Percentiles rank a stretch among this genome's conserved stretches.
phyloP scores from a whole-genome alignment of 2,329 filamentous ascomycete species.

The Byssothecium circinans region DNA sequence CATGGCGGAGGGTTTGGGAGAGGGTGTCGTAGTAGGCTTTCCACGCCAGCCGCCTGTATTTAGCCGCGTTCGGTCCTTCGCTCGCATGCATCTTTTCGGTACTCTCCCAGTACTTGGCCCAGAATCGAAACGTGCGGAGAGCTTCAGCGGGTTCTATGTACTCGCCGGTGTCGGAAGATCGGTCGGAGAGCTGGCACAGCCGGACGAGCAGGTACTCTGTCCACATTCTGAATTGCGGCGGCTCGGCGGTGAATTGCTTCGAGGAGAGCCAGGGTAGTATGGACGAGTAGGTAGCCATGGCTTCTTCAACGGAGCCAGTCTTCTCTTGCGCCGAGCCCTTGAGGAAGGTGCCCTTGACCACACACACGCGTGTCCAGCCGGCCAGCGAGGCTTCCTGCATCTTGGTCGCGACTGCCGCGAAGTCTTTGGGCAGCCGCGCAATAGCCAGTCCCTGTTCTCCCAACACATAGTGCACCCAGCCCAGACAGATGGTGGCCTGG shows the following conservation, averaged over 20 bases:
- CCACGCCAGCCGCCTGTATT: conserved; percentile 69
- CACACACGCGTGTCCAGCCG: conserved; percentile 81
- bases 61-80: conserved; percentile 22
- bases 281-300: conserved; percentile 67
- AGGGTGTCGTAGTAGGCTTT: conserved; percentile 80
- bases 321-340: conserved; percentile 56
- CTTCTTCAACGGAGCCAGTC: conserved; percentile 53
- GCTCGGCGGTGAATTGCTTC: conserved; percentile 52
- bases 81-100: conserved; percentile 17
- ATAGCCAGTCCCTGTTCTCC: conserved; percentile 68
- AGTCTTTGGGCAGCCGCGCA: conserved; percentile 63
- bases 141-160: conserved; percentile 39
- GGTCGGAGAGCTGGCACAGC: conserved; percentile 69
- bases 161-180: conserved; percentile 50
- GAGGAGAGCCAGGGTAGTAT: conserved; percentile 65
- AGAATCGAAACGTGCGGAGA: conserved; percentile 58
- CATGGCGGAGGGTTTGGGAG: conserved; percentile 71
- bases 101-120: conserved; percentile 67
- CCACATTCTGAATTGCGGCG: conserved; percentile 71
- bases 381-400: conserved; percentile 50
- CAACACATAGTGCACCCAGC: conserved; percentile 80
- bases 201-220: conserved; percentile 76
- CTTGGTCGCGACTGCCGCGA: conserved; percentile 45
- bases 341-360: conserved; percentile 76
- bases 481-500: conserved; percentile 80